These are phyloP conservation scores for Aspergillus bombycis DNA, from an alignment of 2,329 filamentous ascomycete species.

Conservation along the genomic window DNA sequence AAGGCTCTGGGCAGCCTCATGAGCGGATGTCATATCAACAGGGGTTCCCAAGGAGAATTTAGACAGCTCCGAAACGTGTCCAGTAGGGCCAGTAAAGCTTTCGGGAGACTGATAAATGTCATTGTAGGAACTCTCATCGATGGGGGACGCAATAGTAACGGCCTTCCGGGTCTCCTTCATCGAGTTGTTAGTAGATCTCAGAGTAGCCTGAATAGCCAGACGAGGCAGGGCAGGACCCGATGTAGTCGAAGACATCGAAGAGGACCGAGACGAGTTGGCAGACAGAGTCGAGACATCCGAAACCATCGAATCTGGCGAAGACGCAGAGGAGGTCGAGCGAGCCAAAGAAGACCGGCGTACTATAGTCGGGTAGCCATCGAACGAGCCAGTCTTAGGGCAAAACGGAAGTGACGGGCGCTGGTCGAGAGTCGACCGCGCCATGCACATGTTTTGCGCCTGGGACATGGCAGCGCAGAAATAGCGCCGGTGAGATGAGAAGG, in stretches of 20 bases:
- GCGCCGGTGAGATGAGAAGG: constrained; percentile 53
- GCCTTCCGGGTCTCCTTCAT: constrained; percentile 42
- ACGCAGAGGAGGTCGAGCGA: constrained; percentile 56
- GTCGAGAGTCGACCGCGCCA: constrained; percentile 61
- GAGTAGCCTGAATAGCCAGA: constrained; percentile 44
- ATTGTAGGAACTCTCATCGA: constrained; percentile 39
- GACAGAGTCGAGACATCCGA: constrained; percentile 62
- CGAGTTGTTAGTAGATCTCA: constrained; percentile 43
- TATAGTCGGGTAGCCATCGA: constrained; percentile 54
- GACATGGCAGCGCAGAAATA: constrained; percentile 64
- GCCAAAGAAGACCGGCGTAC: constrained; percentile 53
- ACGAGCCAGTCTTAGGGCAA: constrained; percentile 40
- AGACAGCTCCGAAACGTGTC: constrained; percentile 38
- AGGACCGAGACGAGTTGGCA: constrained; percentile 57
- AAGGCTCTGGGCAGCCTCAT: constrained; percentile 46
- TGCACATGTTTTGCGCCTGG: constrained; percentile 57
- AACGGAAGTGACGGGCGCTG: constrained; percentile 46
- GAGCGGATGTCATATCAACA: constrained; percentile 30
- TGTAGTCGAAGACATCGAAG: constrained; percentile 45
- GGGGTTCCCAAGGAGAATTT: constrained; percentile 38
- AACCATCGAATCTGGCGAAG: constrained; percentile 65
- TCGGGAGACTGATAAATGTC: constrained; percentile 42
- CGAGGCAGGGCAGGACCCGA: constrained; percentile 37
- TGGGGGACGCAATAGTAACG: constrained; percentile 41
- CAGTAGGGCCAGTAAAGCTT: constrained; percentile 27